Percentiles rank a stretch among this genome's conserved stretches.
Evolutionary conservation across 345 rosid species (phyloP).

Genomic region (Mallotus nudiflorus): DNA sequence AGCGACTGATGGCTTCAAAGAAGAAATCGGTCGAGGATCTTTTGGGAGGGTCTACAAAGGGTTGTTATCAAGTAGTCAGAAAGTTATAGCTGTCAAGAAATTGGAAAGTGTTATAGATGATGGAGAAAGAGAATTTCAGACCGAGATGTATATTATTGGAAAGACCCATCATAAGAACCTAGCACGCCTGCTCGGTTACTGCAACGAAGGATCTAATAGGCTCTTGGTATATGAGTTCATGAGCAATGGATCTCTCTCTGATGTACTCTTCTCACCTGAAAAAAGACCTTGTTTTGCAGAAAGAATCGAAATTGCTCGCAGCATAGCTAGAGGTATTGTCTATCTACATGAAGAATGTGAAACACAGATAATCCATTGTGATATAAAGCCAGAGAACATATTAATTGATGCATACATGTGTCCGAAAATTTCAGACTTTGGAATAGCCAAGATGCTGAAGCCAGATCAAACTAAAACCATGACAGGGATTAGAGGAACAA

Average conservation of each 20-base stretch:
- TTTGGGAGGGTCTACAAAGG: slow-evolving; percentile 36
- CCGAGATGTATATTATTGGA: too few species aligned
- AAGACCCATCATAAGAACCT: too few species aligned
- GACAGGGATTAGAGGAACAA: background rate
- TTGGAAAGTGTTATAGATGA: slow-evolving; percentile 10
- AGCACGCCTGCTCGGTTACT: too few species aligned
- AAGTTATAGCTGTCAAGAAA: slow-evolving; percentile 30
- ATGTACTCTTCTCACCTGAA: background rate
- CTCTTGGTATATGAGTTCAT: slow-evolving; percentile 1
- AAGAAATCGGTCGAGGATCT: slow-evolving; percentile 33
- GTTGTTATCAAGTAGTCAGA: background rate
- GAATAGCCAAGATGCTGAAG: background rate
- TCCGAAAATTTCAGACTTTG: background rate
- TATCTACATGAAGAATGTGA: background rate
- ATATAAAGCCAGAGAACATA: background rate
- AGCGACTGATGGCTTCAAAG: background rate
- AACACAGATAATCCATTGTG: background rate
- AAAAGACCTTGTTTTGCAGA: background rate
- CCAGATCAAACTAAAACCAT: background rate
- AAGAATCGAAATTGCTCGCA: background rate
- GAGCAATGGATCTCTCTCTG: background rate
- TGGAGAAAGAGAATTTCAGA: background rate
- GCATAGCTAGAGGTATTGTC: background rate
- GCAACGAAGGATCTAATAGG: background rate
- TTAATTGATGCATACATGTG: background rate